Conservation (phyloP, 768 basidiomycete genomes). For the Naganishia randhawae region DNA sequence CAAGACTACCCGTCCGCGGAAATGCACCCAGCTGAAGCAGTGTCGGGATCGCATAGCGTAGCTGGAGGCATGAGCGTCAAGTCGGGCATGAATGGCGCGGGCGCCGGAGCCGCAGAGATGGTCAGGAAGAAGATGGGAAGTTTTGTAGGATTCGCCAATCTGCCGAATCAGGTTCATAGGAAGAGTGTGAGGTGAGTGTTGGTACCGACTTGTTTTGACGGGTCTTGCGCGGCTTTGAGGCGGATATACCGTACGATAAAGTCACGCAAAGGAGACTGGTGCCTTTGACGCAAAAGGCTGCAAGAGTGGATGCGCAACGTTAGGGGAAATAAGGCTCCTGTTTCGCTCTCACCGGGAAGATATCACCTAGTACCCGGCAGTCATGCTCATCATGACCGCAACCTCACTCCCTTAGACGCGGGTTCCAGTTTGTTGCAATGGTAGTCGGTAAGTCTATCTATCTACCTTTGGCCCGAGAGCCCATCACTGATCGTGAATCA, state of each 20-base stretch:
- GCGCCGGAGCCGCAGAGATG: constrained; percentile 14
- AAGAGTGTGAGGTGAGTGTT: constrained; percentile 85
- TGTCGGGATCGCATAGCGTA: constrained; percentile 1
- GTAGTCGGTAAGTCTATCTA: constrained; percentile 77
- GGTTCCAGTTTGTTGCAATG: constrained; percentile 98
- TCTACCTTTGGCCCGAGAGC: constrained; percentile 26
- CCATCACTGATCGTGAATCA: neutral
- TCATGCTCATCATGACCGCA: neutral
- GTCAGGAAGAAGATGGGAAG: constrained; percentile 48
- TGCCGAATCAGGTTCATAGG: constrained; percentile 98
- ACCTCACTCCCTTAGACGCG: constrained; percentile 32
- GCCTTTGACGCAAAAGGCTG: neutral
- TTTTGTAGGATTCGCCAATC: constrained; percentile 68
- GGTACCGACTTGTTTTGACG: neutral
- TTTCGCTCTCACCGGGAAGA: neutral
- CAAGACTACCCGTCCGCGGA: constrained; percentile 5
- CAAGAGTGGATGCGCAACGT: neutral
- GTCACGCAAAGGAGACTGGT: neutral
- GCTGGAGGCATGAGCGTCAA: constrained; percentile 5
- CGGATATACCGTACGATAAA: too few relatives aligned
- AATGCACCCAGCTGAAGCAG: neutral
- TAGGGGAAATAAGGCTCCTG: neutral
- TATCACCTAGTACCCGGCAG: neutral
- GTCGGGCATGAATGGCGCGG: constrained; percentile 1
- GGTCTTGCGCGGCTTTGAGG: neutral